Percentiles rank a stretch among this genome's conserved stretches.
phyloP scores from a whole-genome alignment of 208 protist genomes.

The Kentomonas sorsogonicus region DNA sequence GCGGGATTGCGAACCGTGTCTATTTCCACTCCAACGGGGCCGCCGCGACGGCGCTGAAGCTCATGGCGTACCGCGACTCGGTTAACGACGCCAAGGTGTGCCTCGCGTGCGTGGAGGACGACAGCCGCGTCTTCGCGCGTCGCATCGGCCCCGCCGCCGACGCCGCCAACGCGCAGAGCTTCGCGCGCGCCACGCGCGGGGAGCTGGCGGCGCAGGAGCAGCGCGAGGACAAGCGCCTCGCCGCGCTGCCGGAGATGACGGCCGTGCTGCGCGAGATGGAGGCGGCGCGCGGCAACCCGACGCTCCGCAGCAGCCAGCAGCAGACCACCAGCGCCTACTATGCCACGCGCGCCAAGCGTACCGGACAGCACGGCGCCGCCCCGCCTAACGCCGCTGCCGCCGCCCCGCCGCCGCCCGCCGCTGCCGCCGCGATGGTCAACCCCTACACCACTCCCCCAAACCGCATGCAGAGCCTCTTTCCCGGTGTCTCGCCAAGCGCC shows the following conservation, averaged over 20 bases:
- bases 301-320: slow-evolving; percentile 13
- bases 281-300: slow-evolving; percentile 3
- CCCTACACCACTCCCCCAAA: neutral
- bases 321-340: neutral
- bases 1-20: slow-evolving; percentile 1
- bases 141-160: no score
- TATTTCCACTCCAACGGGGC: slow-evolving; percentile 6
- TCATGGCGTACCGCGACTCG: slow-evolving; percentile 12
- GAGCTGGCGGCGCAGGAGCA: slow-evolving; percentile 14
- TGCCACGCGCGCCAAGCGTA: neutral
- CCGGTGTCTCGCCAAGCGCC: neutral
- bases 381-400: neutral
- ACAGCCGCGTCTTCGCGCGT: no score
- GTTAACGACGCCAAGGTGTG: slow-evolving; percentile 20
- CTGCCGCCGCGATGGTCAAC: no score
- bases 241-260: slow-evolving; percentile 11
- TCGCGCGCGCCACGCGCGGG: neutral
- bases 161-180: neutral
- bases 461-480: slow-evolving; percentile 12
- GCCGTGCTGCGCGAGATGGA: slow-evolving; percentile 18
- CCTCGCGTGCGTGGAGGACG: slow-evolving; percentile 6
- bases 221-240: slow-evolving; percentile 16
- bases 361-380: neutral
- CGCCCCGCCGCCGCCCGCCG: neutral
- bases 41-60: slow-evolving; percentile 14